Conservation (phyloP, 2,329 filamentous ascomycete species). For the Allantophomopsis cytisporea region DNA sequence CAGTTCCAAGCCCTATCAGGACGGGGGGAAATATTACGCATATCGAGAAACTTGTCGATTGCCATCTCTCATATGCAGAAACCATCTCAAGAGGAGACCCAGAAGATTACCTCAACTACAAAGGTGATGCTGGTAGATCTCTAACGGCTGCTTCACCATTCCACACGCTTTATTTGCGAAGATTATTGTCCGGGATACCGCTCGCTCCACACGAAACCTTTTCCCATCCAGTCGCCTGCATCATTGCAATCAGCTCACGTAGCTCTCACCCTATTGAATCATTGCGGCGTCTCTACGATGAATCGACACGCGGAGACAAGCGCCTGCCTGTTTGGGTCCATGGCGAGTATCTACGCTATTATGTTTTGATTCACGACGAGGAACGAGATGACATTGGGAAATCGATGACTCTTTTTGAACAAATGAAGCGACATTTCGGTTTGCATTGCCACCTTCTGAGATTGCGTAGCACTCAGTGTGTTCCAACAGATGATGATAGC, state of each 20-base stretch:
- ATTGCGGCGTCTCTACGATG: constrained; percentile 68
- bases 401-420: constrained; percentile 83
- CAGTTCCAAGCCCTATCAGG: constrained; percentile 2
- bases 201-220: constrained; percentile 84
- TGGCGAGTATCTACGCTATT: constrained; percentile 86
- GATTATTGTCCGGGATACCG: constrained; percentile 67
- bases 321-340: constrained; percentile 76
- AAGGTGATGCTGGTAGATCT: constrained; percentile 14
- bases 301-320: constrained; percentile 65
- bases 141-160: constrained; percentile 52
- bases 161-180: constrained; percentile 73
- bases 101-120: constrained; percentile 23
- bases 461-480: constrained; percentile 71
- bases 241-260: constrained; percentile 89
- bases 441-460: constrained; percentile 87
- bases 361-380: constrained; percentile 92
- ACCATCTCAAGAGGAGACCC: constrained; percentile 16
- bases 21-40: constrained; percentile 43
- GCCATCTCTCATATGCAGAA: constrained; percentile 67
- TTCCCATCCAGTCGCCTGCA: constrained; percentile 82
- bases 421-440: constrained; percentile 98
- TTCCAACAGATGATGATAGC: constrained; percentile 84
- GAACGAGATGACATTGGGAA: constrained; percentile 85
- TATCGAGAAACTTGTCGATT: constrained; percentile 69
- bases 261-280: constrained; percentile 78